phyloP scores from a whole-genome alignment of 306 rosid genomes.

The Begonia fuchsioides region DNA sequence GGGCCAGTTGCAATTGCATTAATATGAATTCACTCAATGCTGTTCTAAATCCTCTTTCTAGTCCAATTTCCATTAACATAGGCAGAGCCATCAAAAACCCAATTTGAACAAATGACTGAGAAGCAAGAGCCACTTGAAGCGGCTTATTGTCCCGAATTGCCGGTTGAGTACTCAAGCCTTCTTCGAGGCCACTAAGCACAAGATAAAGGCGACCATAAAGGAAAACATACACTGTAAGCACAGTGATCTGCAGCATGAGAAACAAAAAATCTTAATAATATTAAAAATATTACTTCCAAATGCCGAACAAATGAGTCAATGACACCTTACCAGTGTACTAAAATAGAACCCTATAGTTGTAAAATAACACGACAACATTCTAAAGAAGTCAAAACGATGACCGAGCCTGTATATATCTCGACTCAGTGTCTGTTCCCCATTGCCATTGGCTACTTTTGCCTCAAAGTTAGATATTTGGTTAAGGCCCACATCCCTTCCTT shows the following conservation, averaged over 20 bases:
- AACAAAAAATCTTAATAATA: neutral
- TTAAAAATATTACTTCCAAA: neutral
- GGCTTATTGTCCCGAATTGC: slow-evolving; percentile 88
- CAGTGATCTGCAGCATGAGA: slow-evolving; percentile 61
- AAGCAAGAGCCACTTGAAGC: slow-evolving; percentile 94
- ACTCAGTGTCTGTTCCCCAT: slow-evolving; percentile 91
- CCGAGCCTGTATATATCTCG: slow-evolving; percentile 95
- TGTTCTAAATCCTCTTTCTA: slow-evolving; percentile 91
- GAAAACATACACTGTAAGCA: slow-evolving; percentile 78
- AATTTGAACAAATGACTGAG: slow-evolving; percentile 93
- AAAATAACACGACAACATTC: slow-evolving; percentile 91
- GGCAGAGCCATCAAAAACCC: slow-evolving; percentile 94
- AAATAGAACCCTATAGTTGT: slow-evolving; percentile 89
- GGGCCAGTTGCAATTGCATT: slow-evolving; percentile 94
- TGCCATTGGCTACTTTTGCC: slow-evolving; percentile 93
- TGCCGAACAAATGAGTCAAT: neutral
- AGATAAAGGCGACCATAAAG: slow-evolving; percentile 96
- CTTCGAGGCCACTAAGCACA: slow-evolving; percentile 92
- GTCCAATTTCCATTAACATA: slow-evolving; percentile 95
- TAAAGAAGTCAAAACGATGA: slow-evolving; percentile 89
- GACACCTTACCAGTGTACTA: slow-evolving; percentile 60
- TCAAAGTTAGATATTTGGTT: slow-evolving; percentile 98
- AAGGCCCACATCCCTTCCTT: slow-evolving; percentile 97
- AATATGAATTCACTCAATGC: slow-evolving; percentile 86
- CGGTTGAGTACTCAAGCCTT: slow-evolving; percentile 57